Base-by-base conservation (phyloP, 192 early-diverging fungal species). In the Rhizophlyctis rosea region DNA sequence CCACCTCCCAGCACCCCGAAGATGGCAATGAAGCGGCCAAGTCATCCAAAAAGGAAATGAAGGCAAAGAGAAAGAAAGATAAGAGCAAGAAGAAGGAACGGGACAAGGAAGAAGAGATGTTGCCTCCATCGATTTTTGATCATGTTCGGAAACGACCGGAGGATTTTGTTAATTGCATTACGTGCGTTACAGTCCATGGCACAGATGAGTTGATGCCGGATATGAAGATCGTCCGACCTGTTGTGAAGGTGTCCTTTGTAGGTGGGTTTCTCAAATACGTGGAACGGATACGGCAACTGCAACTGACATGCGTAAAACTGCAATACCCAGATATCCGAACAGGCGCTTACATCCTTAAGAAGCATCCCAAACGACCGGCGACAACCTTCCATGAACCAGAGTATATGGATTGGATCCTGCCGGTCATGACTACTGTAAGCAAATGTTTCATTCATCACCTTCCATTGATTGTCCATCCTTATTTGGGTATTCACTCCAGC, bases 341-440 rank as follows among this genome's bases (percentile, higher is more conserved):
- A 5, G 64, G 70, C 30, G 34, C 25, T 32, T 61, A 75, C 47
- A 50, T 69, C 21, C n/a, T 14, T 25, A 59, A 71, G 52, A 53
- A 48, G 24, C 54, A 49, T 24, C 39, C 60, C 0, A 23, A 29
- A 4, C 33, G 69, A 28, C 61, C 48, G 3, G 71, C 67, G 24
- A 74, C 70, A 13, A 65, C 65, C 3, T 51, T 53, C 34, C 52
- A 71, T 47, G 76, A 78, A 62, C 36, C 35, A 0, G 67, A 33
- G 3, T 16, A 48, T 25, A 49, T 76, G 5, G 58, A 76, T 35
- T 73, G 64, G 48, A 65, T 78, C n/a, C 57, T 78, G 3, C 76
- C 76, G 0, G 50, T 73, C 13, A 65, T 78, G 47, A 76, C 78
- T 5, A 72, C 74, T 34, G 74, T 76, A 30, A n/a, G 47, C 27